Conservation (phyloP, 2,329 filamentous ascomycete genomes). For the Colletotrichum sp. region DNA sequence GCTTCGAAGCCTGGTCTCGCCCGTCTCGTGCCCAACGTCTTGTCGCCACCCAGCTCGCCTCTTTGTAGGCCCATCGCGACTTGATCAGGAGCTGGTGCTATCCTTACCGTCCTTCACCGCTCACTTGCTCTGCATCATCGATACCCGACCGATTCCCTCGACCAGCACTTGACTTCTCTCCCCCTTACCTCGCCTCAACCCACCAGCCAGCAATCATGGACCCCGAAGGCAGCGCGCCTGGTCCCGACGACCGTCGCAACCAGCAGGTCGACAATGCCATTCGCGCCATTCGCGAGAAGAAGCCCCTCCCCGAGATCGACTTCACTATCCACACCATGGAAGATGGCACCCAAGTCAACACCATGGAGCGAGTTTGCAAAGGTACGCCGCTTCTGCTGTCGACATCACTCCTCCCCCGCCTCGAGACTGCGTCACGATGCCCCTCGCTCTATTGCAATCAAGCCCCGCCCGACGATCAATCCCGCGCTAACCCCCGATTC, state of each 20-base stretch:
- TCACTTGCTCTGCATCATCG: conserved; percentile 11
- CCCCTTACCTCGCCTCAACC: neutral
- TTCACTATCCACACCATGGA: conserved; percentile 99
- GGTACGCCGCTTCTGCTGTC: conserved; percentile 60
- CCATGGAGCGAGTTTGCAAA: conserved; percentile 96
- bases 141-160: conserved; percentile 10
- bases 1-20: neutral
- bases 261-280: conserved; percentile 85
- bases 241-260: conserved; percentile 54
- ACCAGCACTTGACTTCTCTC: neutral
- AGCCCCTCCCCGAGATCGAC: conserved; percentile 95
- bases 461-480: conserved; percentile 23
- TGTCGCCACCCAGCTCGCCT: conserved; percentile 11
- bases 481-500: conserved; percentile 24
- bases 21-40: conserved; percentile 20
- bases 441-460: conserved; percentile 12
- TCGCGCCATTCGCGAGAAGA: conserved; percentile 93
- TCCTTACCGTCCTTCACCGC: conserved; percentile 16
- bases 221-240: conserved; percentile 39
- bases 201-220: conserved; percentile 47
- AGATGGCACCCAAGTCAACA: conserved; percentile 94
- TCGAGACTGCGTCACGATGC: conserved; percentile 9
- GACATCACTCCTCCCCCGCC: conserved; percentile 20
- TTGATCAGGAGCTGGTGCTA: conserved; percentile 15
- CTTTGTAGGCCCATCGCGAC: conserved; percentile 18